Base-by-base conservation (phyloP, 352 stramenopile species). In the Peronospora destructor region DNA sequence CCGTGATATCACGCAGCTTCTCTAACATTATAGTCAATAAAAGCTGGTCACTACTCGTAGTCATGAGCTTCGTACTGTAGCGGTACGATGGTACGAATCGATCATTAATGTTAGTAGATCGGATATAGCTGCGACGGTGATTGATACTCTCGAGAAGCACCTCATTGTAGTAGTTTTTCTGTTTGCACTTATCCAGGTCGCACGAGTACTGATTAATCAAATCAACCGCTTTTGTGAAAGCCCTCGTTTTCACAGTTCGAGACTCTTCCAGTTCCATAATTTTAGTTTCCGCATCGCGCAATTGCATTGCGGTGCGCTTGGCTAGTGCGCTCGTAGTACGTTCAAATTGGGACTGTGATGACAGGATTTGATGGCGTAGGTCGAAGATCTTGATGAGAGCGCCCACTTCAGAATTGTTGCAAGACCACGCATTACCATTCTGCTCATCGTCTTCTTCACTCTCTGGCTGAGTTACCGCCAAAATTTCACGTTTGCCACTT, bases 321-420 rank as follows among this genome's bases (percentile, higher is more conserved):
- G 70, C 48, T 2, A 90, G 55, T 6, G 70, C 53, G 25, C 37
- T 59, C 0, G 71, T 80, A 4, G 78, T 90, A 28, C 67, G 73
- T 52, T 86, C 58, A 44, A 87, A 85, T 33, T 87, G 76, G 10
- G 66, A 59, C 39, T 84, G 66, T 1, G 76, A 85, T 2, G 76
- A 83, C 29, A 90, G 52, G 43, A 90, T 82, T 29, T 86, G 67
- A 41, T 90, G 78, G 2, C 78, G 76, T 36, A 90, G 56, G 32
- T 90, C 77, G 37, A 87, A 85, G 23, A 90, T 80, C 43, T 66
- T 69, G 10, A 87, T 73, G 2, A 90, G 45, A 33, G 73, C 76
- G 21, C 85, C 78, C 13, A 87, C 68, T 52, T 81, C 78, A 4
- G 76, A 85, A 13, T 71, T 68, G 14, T 56, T 64, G 35, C 28